These are phyloP conservation scores for Alternaria ventricosa DNA, from an alignment of 2,329 filamentous ascomycete species.

Conservation along the genomic window DNA sequence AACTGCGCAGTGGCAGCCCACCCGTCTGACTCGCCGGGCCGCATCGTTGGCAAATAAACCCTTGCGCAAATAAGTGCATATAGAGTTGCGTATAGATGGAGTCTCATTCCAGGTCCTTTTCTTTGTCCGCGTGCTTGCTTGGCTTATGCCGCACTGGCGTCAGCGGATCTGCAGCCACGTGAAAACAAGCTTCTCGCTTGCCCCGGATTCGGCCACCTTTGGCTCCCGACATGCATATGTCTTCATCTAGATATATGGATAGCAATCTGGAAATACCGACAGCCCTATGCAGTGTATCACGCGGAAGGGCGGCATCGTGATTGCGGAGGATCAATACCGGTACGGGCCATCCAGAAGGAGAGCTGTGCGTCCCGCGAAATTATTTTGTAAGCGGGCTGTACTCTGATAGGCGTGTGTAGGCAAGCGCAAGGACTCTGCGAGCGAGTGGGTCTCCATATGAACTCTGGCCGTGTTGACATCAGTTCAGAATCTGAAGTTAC, in stretches of 20 bases:
- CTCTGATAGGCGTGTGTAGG: not conserved
- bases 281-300: not conserved
- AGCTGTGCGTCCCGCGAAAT: not conserved
- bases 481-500: not conserved
- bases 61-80: conserved; percentile 3
- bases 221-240: not conserved
- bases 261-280: conserved; percentile 9
- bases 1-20: conserved; percentile 18
- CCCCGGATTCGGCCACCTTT: not conserved
- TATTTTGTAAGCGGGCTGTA: not conserved
- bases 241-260: conserved; percentile 4
- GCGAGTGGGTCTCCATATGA: not conserved
- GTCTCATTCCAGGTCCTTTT: not conserved
- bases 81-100: not conserved
- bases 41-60: not conserved
- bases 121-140: not conserved
- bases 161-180: conserved; percentile 4
- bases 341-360: not conserved
- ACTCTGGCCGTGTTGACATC: not conserved
- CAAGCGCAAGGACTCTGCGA: not conserved
- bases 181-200: conserved; percentile 20
- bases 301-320: not conserved
- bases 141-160: not conserved
- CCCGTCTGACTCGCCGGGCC: not conserved
- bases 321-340: not conserved